Base-by-base conservation (phyloP, 2,329 filamentous ascomycete species). In the Zasmidium citrigriseum region DNA sequence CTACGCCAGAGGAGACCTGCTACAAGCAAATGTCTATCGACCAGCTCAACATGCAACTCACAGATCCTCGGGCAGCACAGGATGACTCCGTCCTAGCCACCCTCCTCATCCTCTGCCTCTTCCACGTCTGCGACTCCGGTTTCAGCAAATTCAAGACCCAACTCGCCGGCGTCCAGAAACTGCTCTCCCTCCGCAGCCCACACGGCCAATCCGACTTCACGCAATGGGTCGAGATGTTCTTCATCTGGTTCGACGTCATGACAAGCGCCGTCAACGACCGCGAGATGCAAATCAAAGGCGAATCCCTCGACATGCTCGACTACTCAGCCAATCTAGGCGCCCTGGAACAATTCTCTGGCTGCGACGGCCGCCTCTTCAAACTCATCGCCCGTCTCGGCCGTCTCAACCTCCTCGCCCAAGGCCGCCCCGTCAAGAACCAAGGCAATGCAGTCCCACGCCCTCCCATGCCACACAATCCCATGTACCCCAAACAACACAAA, bases 221-320 rank as follows among this genome's bases (percentile, higher is more conserved):
- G 58, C 86, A 87, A 12, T 97, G 93, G 93, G 93, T 96, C 79
- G 90, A 96, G 68, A 87, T 91, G 45, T 86, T 96, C 66, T 97
- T 97, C 70, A 95, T 91, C 29, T 96, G 93, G 82, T 96, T 96
- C 71, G 93, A 97, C 73, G 91, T 93, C 55, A 91, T 97, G 77
- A 92, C 91, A 0, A 91, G 91, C 41, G 93, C 89, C 53, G 91
- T 96, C 71, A 97, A 97, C 67, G 90, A 96, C 74, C 86, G 93
- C 52, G 93, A 97, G 75, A 86, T 90, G 25, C 91, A 96, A 73
- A 84, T 96, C 18, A 81, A 82, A 38, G 83, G 83, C 23, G 79
- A 82, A 29, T 84, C 83, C 52, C 73, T 89, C 29, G 86, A 89
- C 63, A 85, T 87, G 76, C 81, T 85, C 57, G 79, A 84, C 60